phyloP scores from a whole-genome alignment of 2,329 filamentous ascomycete species.

The Tetracladium maxilliforme region DNA sequence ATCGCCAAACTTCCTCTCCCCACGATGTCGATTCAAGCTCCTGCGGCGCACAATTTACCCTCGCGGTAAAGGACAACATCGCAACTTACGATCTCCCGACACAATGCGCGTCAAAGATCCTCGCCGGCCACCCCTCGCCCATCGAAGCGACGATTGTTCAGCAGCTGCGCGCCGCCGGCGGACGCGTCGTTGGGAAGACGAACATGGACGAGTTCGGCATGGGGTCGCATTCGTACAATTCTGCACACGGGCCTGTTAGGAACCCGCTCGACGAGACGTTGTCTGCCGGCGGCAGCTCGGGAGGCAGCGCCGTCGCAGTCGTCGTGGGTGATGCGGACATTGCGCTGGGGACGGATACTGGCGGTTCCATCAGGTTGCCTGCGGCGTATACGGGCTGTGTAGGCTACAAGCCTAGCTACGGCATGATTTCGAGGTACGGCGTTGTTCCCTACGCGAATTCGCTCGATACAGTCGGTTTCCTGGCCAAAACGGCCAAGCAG shows the following conservation, averaged over 20 bases:
- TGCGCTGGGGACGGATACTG: slow-evolving; percentile 82
- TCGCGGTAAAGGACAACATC: slow-evolving; percentile 64
- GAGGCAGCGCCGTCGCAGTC: slow-evolving; percentile 82
- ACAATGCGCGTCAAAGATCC: slow-evolving; percentile 68
- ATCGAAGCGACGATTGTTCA: slow-evolving; percentile 71
- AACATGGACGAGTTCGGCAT: slow-evolving; percentile 96
- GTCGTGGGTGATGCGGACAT: slow-evolving; percentile 38
- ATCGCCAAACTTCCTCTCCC: too few species aligned
- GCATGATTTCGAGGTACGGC: slow-evolving; percentile 51
- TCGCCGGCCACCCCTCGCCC: slow-evolving; percentile 57
- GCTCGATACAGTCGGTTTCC: slow-evolving; percentile 55
- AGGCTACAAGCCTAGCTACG: slow-evolving; percentile 63
- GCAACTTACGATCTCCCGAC: slow-evolving; percentile 51
- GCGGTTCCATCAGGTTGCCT: slow-evolving; percentile 55
- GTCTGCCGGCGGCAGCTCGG: slow-evolving; percentile 81
- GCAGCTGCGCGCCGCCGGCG: slow-evolving; percentile 45
- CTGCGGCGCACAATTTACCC: too few species aligned
- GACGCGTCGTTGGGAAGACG: slow-evolving; percentile 55
- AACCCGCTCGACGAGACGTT: slow-evolving; percentile 20
- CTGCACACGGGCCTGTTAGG: slow-evolving; percentile 49
- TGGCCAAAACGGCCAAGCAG: slow-evolving; percentile 26
- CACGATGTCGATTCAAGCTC: too few species aligned
- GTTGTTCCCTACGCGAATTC: slow-evolving; percentile 63
- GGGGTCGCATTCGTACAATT: slow-evolving; percentile 68
- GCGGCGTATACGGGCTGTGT: slow-evolving; percentile 56